phyloP scores from a whole-genome alignment of 352 stramenopile genomes.

The Phytophthora europaea region DNA sequence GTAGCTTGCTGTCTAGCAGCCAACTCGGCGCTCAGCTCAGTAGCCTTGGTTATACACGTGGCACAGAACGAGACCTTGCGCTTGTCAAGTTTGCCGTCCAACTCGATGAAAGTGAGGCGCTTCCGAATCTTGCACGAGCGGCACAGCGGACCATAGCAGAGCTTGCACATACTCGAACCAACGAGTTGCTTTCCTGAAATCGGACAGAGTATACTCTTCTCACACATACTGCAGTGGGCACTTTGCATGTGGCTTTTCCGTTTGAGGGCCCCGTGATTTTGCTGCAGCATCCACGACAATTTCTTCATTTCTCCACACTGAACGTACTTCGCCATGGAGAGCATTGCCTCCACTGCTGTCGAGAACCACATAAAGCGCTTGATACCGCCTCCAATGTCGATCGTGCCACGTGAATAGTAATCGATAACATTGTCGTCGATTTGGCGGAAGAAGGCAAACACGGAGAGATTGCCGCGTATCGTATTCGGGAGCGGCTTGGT shows the following conservation, averaged over 20 bases:
- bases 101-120: slow-evolving; percentile 42
- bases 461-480: slow-evolving; percentile 46
- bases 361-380: slow-evolving; percentile 32
- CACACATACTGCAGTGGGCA: slow-evolving; percentile 2
- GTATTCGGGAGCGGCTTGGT: slow-evolving; percentile 37
- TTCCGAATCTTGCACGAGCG: slow-evolving; percentile 39
- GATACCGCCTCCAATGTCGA: slow-evolving; percentile 36
- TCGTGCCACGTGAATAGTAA: slow-evolving; percentile 34
- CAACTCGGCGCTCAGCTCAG: slow-evolving; percentile 31
- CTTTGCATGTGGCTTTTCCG: slow-evolving; percentile 12
- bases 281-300: slow-evolving; percentile 48
- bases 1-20: slow-evolving; percentile 30
- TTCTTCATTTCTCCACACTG: slow-evolving; percentile 69
- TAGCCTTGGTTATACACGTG: slow-evolving; percentile 42
- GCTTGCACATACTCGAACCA: slow-evolving; percentile 30
- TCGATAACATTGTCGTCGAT: slow-evolving; percentile 42
- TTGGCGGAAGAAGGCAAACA: slow-evolving; percentile 55
- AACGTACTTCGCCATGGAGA: slow-evolving; percentile 43
- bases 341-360: slow-evolving; percentile 34
- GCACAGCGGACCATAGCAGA: slow-evolving; percentile 44
- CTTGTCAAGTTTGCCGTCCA: slow-evolving; percentile 36
- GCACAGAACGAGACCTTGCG: slow-evolving; percentile 48
- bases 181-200: slow-evolving; percentile 10
- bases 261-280: slow-evolving; percentile 10
- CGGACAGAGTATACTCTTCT: slow-evolving; percentile 29